Conservation (phyloP, 495 filamentous ascomycete genomes). For the Jackrogersella multiformis region DNA sequence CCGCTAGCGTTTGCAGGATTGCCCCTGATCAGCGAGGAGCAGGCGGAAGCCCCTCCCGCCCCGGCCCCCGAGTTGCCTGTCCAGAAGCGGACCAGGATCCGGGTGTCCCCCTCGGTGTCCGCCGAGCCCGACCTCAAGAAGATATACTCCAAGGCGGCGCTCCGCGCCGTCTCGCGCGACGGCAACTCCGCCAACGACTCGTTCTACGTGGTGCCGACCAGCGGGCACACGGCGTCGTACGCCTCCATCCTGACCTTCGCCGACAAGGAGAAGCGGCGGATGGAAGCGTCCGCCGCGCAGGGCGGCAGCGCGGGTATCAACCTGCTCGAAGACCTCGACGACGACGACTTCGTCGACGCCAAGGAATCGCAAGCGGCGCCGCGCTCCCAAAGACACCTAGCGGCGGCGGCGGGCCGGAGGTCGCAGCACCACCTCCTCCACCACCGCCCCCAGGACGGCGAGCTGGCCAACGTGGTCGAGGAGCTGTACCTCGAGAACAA, state of each 20-base stretch:
- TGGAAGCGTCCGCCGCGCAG: constrained; percentile 48
- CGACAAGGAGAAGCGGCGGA: constrained; percentile 68
- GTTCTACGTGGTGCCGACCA: constrained; percentile 94
- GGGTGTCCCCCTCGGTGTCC: constrained; percentile 43
- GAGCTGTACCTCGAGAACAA: constrained; percentile 85
- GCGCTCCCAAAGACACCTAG: constrained; percentile 42
- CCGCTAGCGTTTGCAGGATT: constrained; percentile 92
- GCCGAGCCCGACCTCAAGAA: constrained; percentile 77
- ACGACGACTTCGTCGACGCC: constrained; percentile 88
- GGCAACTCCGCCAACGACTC: constrained; percentile 71
- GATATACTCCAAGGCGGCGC: constrained; percentile 81
- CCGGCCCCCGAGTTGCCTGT: constrained; percentile 46
- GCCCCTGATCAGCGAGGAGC: constrained; percentile 71
- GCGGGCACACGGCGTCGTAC: constrained; percentile 88
- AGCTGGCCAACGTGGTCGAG: constrained; percentile 70
- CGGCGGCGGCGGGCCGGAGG: constrained; percentile 42
- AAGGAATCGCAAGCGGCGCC: constrained; percentile 67
- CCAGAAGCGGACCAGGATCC: constrained; percentile 55
- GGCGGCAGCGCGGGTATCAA: constrained; percentile 32
- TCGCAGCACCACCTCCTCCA: background rate
- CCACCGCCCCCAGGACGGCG: constrained; percentile 28
- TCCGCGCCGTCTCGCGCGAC: constrained; percentile 67
- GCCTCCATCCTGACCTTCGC: constrained; percentile 83
- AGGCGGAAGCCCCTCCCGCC: constrained; percentile 33
- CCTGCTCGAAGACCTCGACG: constrained; percentile 61